Evolutionary conservation across 108 stramenopile species (phyloP).

Genomic region (Discostella pseudostelligera): DNA sequence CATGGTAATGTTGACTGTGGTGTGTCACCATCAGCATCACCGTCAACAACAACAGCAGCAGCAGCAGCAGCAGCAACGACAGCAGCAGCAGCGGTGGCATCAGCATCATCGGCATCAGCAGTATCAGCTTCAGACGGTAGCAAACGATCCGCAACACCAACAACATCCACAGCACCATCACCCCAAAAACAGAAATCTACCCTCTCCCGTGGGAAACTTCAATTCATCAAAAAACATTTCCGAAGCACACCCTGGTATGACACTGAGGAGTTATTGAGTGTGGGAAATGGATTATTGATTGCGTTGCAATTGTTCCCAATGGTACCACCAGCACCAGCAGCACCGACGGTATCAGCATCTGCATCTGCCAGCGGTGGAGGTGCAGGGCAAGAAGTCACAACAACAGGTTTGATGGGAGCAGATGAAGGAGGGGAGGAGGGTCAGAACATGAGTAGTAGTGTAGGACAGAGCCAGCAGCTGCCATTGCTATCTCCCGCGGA

Average conservation of each 20-base stretch:
- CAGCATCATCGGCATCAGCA: no score
- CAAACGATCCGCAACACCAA: no score
- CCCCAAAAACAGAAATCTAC: conserved; percentile 14
- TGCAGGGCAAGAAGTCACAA: no score
- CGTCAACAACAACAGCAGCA: no score
- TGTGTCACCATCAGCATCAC: no score
- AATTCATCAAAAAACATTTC: conserved; percentile 20
- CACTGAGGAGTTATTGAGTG: conserved; percentile 22
- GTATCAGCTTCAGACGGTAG: no score
- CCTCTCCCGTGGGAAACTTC: conserved; percentile 31
- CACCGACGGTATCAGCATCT: background rate
- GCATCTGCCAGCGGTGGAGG: background rate
- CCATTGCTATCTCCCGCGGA: conserved; percentile 19
- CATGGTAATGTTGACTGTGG: no score
- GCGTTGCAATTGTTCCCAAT: conserved; percentile 36
- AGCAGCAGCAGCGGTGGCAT: no score
- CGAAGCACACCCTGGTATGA: conserved; percentile 49
- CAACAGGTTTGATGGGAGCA: no score
- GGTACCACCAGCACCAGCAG: background rate
- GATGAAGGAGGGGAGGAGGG: background rate
- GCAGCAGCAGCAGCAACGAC: no score
- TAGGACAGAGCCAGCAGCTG: background rate
- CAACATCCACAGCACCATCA: no score
- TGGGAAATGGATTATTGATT: conserved; percentile 29
- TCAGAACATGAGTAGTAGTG: background rate